These are phyloP conservation scores for Boletus coccyginus DNA, from an alignment of 768 basidiomycete species.

Conservation along the genomic window DNA sequence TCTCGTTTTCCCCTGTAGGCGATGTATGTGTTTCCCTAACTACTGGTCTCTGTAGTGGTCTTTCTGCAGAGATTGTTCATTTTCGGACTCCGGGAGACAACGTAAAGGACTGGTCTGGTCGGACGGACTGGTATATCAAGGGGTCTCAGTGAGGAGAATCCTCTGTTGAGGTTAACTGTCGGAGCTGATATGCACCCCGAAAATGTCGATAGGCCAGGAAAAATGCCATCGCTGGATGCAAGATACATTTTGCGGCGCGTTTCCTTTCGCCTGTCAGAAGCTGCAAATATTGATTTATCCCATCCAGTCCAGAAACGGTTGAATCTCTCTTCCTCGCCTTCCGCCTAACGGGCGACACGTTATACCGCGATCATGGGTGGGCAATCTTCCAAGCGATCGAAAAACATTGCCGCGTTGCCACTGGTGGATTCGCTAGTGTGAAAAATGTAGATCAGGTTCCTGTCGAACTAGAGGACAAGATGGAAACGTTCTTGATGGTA, in stretches of 20 bases:
- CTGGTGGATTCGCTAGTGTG: constrained; percentile 82
- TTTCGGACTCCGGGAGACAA: constrained; percentile 67
- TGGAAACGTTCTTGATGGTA: constrained; percentile 95
- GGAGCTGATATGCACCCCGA: constrained; percentile 1
- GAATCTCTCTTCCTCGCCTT: constrained; percentile 92
- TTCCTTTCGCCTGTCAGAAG: not conserved
- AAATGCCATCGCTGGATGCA: constrained; percentile 64
- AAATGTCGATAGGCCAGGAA: constrained; percentile 20
- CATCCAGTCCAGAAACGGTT: constrained; percentile 80
- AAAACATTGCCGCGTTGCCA: constrained; percentile 70
- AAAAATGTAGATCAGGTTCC: constrained; percentile 81
- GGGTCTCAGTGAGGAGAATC: constrained; percentile 52
- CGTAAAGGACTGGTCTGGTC: constrained; percentile 39
- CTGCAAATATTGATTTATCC: not conserved
- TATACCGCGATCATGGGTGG: constrained; percentile 86
- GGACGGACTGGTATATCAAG: constrained; percentile 89
- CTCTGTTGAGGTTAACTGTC: not conserved
- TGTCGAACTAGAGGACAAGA: constrained; percentile 72
- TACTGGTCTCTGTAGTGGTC: constrained; percentile 48
- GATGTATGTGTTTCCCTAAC: not conserved
- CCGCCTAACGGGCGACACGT: constrained; percentile 80
- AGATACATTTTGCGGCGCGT: constrained; percentile 85
- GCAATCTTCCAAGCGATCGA: constrained; percentile 87
- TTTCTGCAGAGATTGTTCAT: constrained; percentile 87
- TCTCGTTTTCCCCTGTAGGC: not conserved